Evolutionary conservation across 2,329 filamentous ascomycete species (phyloP), one percentile per base, ranked within the genome.

Genomic region (Malbranchea zuffiana): DNA sequence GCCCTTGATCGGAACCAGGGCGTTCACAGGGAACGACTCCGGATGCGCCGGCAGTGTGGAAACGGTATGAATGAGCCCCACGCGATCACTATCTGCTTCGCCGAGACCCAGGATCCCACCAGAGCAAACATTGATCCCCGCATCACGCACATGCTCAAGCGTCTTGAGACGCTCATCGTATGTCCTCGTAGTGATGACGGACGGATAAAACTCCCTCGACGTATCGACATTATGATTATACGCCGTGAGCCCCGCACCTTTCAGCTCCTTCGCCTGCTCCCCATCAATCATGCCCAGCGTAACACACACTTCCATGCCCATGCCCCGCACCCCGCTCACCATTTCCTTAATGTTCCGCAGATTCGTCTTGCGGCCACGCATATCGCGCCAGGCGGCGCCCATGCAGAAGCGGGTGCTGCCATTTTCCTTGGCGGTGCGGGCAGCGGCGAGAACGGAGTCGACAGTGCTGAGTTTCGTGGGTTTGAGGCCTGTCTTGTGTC

Each of bases 151-250:
- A 47, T 92, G 74, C 33, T 71, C 67, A 27, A 94, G 72, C 0
- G 86, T 93, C 54, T 78, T 69, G 27, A 94, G 67, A 1, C 86
- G 77, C 65, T 94, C 86, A 51, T 94, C 86, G 60, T 93, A 94
- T 5, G 74, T 78, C 24, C 86, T 71, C 0, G 86, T 93, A 1
- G 83, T 82, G 59, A 94, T 93, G 50, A 94, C 72, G 25, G 71
- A 78, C 0, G 86, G 84, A 54, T 94, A 93, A 60, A 85, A 85
- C 63, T 93, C 86, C 48, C 86, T 74, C 39, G 79, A 85, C 1
- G 86, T 94, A 62, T 94, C 86, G 46, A 94, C 71, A 56, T 94
- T 94, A 69, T 94, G 86, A 63, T 94, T 94, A 62, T 94, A 93
- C 0, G 86, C 86, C 11, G 86, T 93, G 50, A 94, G 62, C 0